Base-by-base conservation (phyloP, 192 early-diverging fungal genomes). In the Backusella tarrabulga region DNA sequence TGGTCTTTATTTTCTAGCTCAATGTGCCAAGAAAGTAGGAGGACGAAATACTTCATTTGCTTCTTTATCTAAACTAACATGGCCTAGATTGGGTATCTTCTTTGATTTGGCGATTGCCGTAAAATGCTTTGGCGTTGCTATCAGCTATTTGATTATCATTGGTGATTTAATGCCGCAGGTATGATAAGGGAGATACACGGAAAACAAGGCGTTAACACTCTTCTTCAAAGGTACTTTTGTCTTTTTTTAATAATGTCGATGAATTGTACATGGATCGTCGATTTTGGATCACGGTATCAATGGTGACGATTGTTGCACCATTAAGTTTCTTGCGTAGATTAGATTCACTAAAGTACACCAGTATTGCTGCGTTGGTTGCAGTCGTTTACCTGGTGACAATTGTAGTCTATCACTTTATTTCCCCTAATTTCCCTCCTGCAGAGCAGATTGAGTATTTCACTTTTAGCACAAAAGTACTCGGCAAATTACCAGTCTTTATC, bases 21-120 rank as follows among this genome's bases (percentile, higher is more conserved):
- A 84, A 66, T 89, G 90, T 54, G 97, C 98, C 26, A 84, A 91
- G n/a, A 86, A 88, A 42, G 91, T 94, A 4, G 80, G 88, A 19
- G 93, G 93, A 15, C 89, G 98, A 14, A 83, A 91, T 42, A 86
- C 96, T 6, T 97, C 95, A 14, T 99, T 99, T 79, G 97, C 97
- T 84, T 90, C 94, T 6, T 88, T 96, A 32, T 90, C 95, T 6
- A 91, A 95, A 77, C 87, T 97, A 60, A 99, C 98, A 1, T 99
- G 96, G 82, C 96, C 97, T 21, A 79, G 80, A 29, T 95, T 96
- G 0, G 95, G 95, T 5, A 85, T 97, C 9, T 91, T 90, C 60
- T 98, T 99, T 75, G 98, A 99, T 76, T 66, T 92, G 19, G 97
- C 98, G n/a, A 98, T 99, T 81, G 96, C 97, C 6, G 88, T 99